Evolutionary conservation across 805 yeast species (phyloP), one percentile per base, ranked within the genome.

Genomic region (Candida corydali): DNA sequence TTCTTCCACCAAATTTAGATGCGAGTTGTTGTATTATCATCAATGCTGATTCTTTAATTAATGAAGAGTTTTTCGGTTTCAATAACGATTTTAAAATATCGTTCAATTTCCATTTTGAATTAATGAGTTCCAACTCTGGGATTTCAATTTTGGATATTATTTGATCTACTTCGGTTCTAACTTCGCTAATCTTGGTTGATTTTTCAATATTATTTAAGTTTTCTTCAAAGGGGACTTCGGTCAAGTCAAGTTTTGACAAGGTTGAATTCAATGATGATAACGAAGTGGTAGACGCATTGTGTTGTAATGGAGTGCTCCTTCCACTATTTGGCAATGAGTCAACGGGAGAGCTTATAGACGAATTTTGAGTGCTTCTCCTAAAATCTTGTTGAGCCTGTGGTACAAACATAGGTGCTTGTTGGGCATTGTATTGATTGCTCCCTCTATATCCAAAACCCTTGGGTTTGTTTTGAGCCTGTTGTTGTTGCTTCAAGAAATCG

Each of bases 31-130:
- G 82, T 39, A 84, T 64, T 22, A 88, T 63, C 25, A 85, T 51
- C 61, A 82, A 70, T 2, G 85, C 78, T 17, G 87, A 72, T 61
- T 91, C 98, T 61, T 95, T 80, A 29, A 83, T 73, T 32, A 85
- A 56, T 6, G 86, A 65, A 3, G 89, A 69, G 54, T 78, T 83
- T 57, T 88, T 91, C 29, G 85, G 74, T 56, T 85, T 87, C 33
- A 77, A 55, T 38, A 91, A 68, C 27, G 88, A 74, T 41, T 77
- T 69, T 37, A 86, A 45, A 27, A 83, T 74, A 14, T 81, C 87
- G 10, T 59, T 52, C 14, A 93, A 44, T 33, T 78, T 72, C 87
- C 89, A 86, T 2, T 76, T 80, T 32, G 65, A 62, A 19, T 89
- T 73, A 11, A 51, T 52, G 8, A 40, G 70, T 44, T 51, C 51